Evolutionary conservation across 352 stramenopile species (phyloP), one percentile per base, ranked within the genome.

Genomic region (Pythium brassicae): DNA sequence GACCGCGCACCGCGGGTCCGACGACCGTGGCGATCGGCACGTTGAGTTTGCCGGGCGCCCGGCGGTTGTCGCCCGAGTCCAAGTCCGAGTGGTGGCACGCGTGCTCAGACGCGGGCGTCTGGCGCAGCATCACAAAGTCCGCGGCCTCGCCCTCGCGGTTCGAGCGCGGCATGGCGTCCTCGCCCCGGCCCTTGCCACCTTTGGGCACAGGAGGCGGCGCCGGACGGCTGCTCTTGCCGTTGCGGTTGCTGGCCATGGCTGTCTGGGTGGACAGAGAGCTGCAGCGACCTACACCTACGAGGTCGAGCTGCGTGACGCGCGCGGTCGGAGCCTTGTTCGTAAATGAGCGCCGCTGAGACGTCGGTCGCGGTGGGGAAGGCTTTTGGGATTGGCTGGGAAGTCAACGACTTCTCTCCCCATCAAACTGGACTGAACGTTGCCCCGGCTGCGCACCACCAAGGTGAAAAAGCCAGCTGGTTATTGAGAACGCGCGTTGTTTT

Each of bases 71-170:
- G 32, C 14, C 14, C 32, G 34, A 17, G 42, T 59, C 20, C 43
- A 43, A 29, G 22, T 51, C 42, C 4, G 20, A 20, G 55, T 71
- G 61, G 35, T 39, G 20, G 23, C 63, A 63, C 14, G 32, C 48
- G 53, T 66, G 61, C 22, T 76, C 68, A 10, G 62, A 39, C n/a
- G 69, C 63, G 20, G 69, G 74, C 39, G 53, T 59, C 47, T 49
- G 62, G 27, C 51, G 50, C 27, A 62, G 49, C 29, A 62, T 62
- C 14, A 62, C 48, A 19, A 62, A 62, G 20, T 62, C 49, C 20
- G 40, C 42, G 4, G 15, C 22, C 0, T 23, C 56, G 25, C 49
- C 40, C 22, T 62, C 56, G 32, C 42, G 49, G 49, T 62, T 62
- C 39, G 56, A 62, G 48, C 50, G 42, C 26, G 56, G 56, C 56